Base-by-base conservation (phyloP, 164 flowering plant species). In the Umbilicus rupestris region DNA sequence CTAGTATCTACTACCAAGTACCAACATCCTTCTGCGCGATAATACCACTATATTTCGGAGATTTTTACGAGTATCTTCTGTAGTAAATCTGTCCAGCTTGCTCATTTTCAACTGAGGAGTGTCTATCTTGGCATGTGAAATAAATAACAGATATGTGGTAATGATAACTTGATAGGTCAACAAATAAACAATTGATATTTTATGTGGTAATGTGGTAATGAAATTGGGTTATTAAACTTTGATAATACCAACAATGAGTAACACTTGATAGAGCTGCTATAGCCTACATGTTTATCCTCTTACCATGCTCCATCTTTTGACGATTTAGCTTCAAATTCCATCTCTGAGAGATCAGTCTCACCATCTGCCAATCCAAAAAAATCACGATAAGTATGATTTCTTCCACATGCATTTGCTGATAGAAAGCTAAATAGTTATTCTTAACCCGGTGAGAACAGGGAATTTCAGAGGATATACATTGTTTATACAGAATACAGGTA, bases 241-340 rank as follows among this genome's bases (percentile, higher is more conserved):
- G 15, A 9, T 55, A 24, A 12, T 28, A 28, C 31, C 1, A 28
- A 28, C 33, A 28, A 52, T 35, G 44, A n/a, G 37, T 5, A 2
- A 11, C 16, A 41, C 42, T 35, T 19, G 60, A 26, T 20, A 3
- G 45, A n/a, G 45, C 29, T 63, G 14, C 3, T 37, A 37, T 39
- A 39, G 24, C 22, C 12, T 20, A 39, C 65, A 26, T 26, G 4
- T 63, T 1, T 41, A n/a, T 39, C 28, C 15, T 10, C 65, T 63
- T 63, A 63, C 65, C 65, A 63, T 19, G 65, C 65, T 41, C 65
- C 64, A 11, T 60, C 64, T 60, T 60, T 60, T 31, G 39, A 31
- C 10, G 65, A 63, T 26, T 37, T 63, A n/a, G 65, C 65, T 26
- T 63, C 65, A 33, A 63, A 63, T 41, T 63, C 65, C 65, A 63